These are phyloP conservation scores for Kwoniella dendrophila DNA, from an alignment of 768 basidiomycete species.

Conservation along the genomic window DNA sequence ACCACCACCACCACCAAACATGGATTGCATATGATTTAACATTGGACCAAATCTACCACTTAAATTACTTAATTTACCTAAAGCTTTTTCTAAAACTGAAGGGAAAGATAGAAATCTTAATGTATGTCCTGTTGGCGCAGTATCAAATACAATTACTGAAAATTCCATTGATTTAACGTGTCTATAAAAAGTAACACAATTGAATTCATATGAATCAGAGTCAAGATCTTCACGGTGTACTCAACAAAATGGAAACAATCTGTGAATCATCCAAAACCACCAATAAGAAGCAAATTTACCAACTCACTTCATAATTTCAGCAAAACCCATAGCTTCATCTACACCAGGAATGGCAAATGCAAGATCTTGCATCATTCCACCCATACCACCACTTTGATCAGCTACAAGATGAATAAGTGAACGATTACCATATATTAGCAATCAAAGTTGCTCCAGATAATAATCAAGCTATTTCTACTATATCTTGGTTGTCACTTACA, in stretches of 20 bases:
- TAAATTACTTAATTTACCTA: constrained; percentile 90
- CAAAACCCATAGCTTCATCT: constrained; percentile 99
- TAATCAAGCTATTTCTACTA: constrained; percentile 2
- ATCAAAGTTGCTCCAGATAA: no score
- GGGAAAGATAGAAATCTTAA: constrained; percentile 99
- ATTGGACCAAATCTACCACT: constrained; percentile 95
- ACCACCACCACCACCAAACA: constrained; percentile 91
- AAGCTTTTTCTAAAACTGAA: constrained; percentile 91
- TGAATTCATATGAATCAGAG: no score
- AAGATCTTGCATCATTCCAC: constrained; percentile 99
- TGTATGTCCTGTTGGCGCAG: constrained; percentile 97
- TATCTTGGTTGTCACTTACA: constrained; percentile 63
- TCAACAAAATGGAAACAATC: constrained; percentile 4
- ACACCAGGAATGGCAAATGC: constrained; percentile 99
- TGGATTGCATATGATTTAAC: constrained; percentile 94
- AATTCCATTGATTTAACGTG: constrained; percentile 99
- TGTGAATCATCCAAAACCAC: no score
- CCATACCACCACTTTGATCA: constrained; percentile 72
- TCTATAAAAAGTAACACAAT: constrained; percentile 58
- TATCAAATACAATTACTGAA: constrained; percentile 99
- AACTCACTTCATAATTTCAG: constrained; percentile 97
- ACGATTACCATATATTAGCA: no score
- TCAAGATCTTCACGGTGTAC: neutral
- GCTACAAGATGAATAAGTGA: constrained; percentile 24
- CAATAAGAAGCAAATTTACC: no score